Evolutionary conservation across 257 asterid species (phyloP).

Genomic region (Cinchona pubescens): DNA sequence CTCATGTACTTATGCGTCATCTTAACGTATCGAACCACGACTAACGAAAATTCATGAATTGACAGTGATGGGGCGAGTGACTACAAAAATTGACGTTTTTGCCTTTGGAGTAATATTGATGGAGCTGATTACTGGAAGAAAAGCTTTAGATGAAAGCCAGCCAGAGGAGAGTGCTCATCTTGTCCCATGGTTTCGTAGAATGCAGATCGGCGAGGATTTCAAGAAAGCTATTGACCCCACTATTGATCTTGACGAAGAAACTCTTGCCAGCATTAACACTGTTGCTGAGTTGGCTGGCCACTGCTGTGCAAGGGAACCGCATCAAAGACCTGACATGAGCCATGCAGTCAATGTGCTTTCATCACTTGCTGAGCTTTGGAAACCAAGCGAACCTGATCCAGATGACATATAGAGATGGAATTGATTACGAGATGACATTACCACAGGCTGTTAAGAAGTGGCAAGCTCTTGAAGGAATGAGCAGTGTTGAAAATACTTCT

Average conservation of each 20-base stretch:
- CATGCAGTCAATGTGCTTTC: conserved; percentile 78
- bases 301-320: conserved; percentile 72
- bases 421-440: conserved; percentile 70
- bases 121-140: conserved; percentile 77
- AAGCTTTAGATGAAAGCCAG: conserved; percentile 53
- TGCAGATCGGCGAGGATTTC: conserved; percentile 54
- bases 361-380: conserved; percentile 80
- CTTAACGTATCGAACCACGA: background rate
- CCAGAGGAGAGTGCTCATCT: conserved; percentile 72
- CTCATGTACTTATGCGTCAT: background rate
- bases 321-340: conserved; percentile 84
- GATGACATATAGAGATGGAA: conserved; percentile 67
- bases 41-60: conserved; percentile 6
- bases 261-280: conserved; percentile 49
- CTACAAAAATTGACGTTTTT: conserved; percentile 75
- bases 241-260: conserved; percentile 51
- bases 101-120: conserved; percentile 81
- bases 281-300: conserved; percentile 84
- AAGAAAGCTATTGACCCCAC: conserved; percentile 57
- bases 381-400: conserved; percentile 67
- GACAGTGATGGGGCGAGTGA: conserved; percentile 80
- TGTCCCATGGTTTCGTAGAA: conserved; percentile 78
- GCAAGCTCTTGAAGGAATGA: conserved; percentile 78
- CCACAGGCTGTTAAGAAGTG: conserved; percentile 87
- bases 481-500: conserved; percentile 47